A percentile compares a stretch with the other conserved stretches of the same genome.
These are phyloP conservation scores for Podila epicladia DNA, from an alignment of 192 early-diverging fungal genomes.

Conservation along the genomic window DNA sequence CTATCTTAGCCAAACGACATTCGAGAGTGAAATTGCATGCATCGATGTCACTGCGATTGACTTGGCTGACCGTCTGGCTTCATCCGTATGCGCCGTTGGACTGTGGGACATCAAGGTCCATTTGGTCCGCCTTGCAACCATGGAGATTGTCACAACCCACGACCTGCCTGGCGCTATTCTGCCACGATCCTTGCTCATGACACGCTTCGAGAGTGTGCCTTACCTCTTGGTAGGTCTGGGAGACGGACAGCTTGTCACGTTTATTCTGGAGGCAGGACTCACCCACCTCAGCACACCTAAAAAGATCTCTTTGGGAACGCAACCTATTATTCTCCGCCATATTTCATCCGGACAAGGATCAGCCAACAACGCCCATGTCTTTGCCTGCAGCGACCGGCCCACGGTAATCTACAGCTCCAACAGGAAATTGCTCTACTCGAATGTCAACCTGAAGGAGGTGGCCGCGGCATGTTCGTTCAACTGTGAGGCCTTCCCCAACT, in stretches of 20 bases:
- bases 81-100: slow-evolving; percentile 72
- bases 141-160: slow-evolving; percentile 58
- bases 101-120: slow-evolving; percentile 78
- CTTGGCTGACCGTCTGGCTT: slow-evolving; percentile 11
- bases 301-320: slow-evolving; percentile 78
- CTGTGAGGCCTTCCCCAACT: slow-evolving; percentile 56
- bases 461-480: slow-evolving; percentile 72
- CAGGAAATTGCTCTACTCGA: slow-evolving; percentile 82
- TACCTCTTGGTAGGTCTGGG: slow-evolving; percentile 86
- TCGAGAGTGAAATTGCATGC: slow-evolving; percentile 80
- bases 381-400: slow-evolving; percentile 85
- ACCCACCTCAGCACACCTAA: slow-evolving; percentile 59
- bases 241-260: slow-evolving; percentile 87
- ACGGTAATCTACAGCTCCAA: slow-evolving; percentile 77
- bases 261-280: slow-evolving; percentile 58
- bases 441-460: slow-evolving; percentile 80
- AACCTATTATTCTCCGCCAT: slow-evolving; percentile 70
- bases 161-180: slow-evolving; percentile 63
- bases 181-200: slow-evolving; percentile 74
- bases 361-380: slow-evolving; percentile 59
- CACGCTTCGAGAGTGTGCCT: slow-evolving; percentile 66
- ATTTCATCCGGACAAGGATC: slow-evolving; percentile 11
- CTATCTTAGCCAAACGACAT: slow-evolving; percentile 48
- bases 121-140: slow-evolving; percentile 65
- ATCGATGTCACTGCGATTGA: slow-evolving; percentile 69